Base-by-base conservation (phyloP, 176 grass and related monocot genomes). In the Carex scoparia region DNA sequence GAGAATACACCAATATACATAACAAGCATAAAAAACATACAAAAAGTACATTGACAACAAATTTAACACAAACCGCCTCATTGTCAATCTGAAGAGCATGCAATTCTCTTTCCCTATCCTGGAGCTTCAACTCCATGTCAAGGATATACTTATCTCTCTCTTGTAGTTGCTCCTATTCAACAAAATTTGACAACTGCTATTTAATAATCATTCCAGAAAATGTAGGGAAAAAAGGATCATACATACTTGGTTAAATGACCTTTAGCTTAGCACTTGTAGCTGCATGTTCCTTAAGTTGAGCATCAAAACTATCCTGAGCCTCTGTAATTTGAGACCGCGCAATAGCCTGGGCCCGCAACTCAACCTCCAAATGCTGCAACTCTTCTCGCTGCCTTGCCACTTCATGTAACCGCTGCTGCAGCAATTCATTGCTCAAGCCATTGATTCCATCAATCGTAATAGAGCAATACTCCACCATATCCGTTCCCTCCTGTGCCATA, bases 101-200 rank as follows among this genome's bases (percentile, higher is more conserved):
- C 82, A 99, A 56, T 83, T 99, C 91, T 84, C 93, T 94, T 35
- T 95, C 87, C 31, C 88, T 99, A 49, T 95, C 90, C 86, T 91
- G 84, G 16, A 99, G 88, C 84, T 95, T 99, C 86, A 89, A 84
- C 91, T 95, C 93, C 7, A 99, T 82, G 61, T 99, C 97, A 89
- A 90, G 86, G 73, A 94, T 99, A 86, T 92, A 91, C 32, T 94
- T 86, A 59, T 94, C 97, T 82, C 93, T 91, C 66, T 99, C 97
- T 88, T 92, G 90, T 12, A 99, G 61, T 94, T 99, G 93, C 56
- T 99, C 97, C 97, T 99, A 86, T 67, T 76, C 33, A 89, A 74
- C 60, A 46, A 8, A 15, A 64, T 53, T 2, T 13, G 78, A 71
- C 12, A 88, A 67, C 56, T 65, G 37, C 56, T 33, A 68, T 56